These are phyloP conservation scores for Dichomitus squalens DNA, from an alignment of 1,284 basidiomycete species.

Conservation along the genomic window DNA sequence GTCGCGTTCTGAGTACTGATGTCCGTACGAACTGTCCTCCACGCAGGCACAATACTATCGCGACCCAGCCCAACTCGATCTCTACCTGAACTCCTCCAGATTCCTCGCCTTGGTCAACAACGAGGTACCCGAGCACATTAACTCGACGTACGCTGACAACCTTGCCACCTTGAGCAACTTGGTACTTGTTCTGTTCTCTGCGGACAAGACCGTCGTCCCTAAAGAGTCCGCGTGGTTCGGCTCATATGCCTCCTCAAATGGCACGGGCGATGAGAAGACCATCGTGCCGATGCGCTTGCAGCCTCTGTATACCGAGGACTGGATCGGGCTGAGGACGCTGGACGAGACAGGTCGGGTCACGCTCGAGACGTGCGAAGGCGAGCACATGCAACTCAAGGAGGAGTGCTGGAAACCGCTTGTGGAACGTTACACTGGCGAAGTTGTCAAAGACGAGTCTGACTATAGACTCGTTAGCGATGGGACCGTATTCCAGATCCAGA, in stretches of 20 bases:
- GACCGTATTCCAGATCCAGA: slow-evolving; percentile 4
- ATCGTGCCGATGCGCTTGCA: slow-evolving; percentile 79
- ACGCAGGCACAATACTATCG: slow-evolving; percentile 90
- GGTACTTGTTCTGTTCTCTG: slow-evolving; percentile 67
- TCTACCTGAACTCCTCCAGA: slow-evolving; percentile 71
- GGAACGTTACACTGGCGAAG: slow-evolving; percentile 46
- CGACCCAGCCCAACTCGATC: slow-evolving; percentile 74
- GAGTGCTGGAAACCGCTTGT: slow-evolving; percentile 64
- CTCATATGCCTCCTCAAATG: slow-evolving; percentile 52
- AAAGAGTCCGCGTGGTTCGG: slow-evolving; percentile 88
- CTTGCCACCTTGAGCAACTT: slow-evolving; percentile 60
- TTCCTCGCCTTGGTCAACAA: slow-evolving; percentile 82
- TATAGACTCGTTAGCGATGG: neutral
- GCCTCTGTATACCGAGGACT: slow-evolving; percentile 82
- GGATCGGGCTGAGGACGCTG: slow-evolving; percentile 82
- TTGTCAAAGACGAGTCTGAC: slow-evolving; percentile 1
- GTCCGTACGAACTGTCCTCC: neutral
- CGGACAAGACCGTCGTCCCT: slow-evolving; percentile 79
- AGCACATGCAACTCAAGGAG: slow-evolving; percentile 79
- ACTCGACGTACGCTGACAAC: slow-evolving; percentile 62
- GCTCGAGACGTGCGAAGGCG: slow-evolving; percentile 72
- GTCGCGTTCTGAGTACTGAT: neutral
- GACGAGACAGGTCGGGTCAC: slow-evolving; percentile 72
- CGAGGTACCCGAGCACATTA: slow-evolving; percentile 55
- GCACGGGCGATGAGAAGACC: slow-evolving; percentile 36